phyloP scores from a whole-genome alignment of 225 moss, liverwort and hornwort genomes.

The Marchantia polymorpha region DNA sequence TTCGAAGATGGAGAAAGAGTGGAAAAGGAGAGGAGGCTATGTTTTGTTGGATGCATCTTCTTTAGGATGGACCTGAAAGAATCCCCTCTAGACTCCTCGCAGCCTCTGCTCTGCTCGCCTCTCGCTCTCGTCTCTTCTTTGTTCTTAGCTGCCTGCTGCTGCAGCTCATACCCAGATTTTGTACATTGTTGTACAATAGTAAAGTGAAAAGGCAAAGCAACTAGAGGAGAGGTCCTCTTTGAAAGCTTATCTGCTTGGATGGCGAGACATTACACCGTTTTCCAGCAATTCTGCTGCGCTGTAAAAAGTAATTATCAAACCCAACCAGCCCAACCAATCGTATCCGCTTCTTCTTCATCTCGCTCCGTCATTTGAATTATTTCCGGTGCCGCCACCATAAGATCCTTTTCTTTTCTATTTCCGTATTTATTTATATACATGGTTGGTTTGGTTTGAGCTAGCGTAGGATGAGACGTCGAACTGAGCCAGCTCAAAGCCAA shows the following conservation, averaged over 20 bases:
- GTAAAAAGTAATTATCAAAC: not conserved
- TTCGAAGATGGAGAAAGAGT: not conserved
- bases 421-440: not conserved
- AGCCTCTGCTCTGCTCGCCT: not conserved
- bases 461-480: not conserved
- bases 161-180: slow-evolving; percentile 4
- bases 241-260: slow-evolving; percentile 11
- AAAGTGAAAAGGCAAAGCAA: slow-evolving; percentile 4
- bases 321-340: not conserved
- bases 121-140: not conserved
- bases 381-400: not conserved
- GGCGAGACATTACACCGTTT: not conserved
- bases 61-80: not conserved
- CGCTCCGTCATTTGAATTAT: not conserved
- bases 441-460: not conserved
- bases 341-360: not conserved
- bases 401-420: not conserved
- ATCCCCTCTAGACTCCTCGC: not conserved
- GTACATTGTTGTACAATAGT: slow-evolving; percentile 12
- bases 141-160: slow-evolving; percentile 8
- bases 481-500: not conserved
- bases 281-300: not conserved
- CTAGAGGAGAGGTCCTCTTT: not conserved
- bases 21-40: not conserved
- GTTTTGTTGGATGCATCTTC: not conserved